Evolutionary conservation across 139 green algal genomes (phyloP), one percentile per base, ranked within the genome.

Genomic region (Asterochloris sp.): DNA sequence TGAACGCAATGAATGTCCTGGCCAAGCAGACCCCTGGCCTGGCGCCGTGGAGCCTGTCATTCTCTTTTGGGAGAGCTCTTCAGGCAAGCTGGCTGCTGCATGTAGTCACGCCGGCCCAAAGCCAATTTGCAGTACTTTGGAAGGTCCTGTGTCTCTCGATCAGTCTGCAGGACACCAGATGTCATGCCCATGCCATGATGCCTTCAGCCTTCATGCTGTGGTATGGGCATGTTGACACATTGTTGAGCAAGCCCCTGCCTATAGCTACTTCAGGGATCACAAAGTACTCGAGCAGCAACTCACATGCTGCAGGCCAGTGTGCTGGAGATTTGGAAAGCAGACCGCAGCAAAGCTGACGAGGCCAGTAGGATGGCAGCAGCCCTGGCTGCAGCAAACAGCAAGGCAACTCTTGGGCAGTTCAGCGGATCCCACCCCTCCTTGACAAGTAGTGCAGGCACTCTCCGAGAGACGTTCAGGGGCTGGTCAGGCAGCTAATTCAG

Each of bases 61-160:
- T 98, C 88, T 97, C 92, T 11, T 99, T 95, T 84, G 96, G 96
- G 12, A 88, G 96, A 13, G 97, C 94, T 15, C 83, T 99, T 74
- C 96, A 99, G 87, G 87, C 81, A 68, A n/a, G 28, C 1, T 14
- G 4, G 38, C 23, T n/a, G 23, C 10, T 77, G 69, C 79, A 26
- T 23, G 21, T 73, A 23, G 62, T 69, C 27, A 62, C 11, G n/a
- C 28, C 15, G 12, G 13, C 69, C 69, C 62, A 71, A 76, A 61
- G 21, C 13, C 24, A 29, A 12, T 16, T 62, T 54, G 38, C 38
- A 24, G 16, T 24, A 27, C 28, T 74, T 21, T 62, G 62, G 14
- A 21, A 68, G 13, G 66, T 73, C 66, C 60, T 73, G 60, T 81
- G 10, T 29, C 54, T 73, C 19, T 69, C 69, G 13, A 71, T 60